Evolutionary conservation across 441 rosid genomes (phyloP).

Genomic region (Gossypium laxum): DNA sequence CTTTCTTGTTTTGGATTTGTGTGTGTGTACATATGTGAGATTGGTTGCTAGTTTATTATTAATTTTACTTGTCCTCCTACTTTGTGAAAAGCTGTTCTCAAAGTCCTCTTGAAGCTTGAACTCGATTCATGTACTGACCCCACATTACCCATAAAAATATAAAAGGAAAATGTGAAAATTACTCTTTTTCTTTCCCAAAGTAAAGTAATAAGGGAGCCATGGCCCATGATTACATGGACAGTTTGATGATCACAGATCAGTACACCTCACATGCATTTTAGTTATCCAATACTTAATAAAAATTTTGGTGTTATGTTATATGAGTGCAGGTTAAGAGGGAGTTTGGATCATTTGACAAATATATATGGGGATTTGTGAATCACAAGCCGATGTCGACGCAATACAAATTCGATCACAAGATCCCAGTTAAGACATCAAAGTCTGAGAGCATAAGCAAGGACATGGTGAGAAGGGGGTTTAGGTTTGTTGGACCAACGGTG

Average conservation of each 20-base stretch:
- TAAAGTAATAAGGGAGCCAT: neutral
- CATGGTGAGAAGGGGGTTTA: conserved; percentile 69
- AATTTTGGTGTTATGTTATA: neutral
- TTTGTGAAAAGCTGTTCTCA: neutral
- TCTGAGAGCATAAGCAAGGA: conserved; percentile 81
- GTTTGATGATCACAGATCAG: neutral
- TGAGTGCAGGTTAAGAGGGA: conserved; percentile 38
- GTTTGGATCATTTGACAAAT: conserved; percentile 60
- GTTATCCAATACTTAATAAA: too few species aligned
- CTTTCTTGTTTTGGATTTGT: too few species aligned
- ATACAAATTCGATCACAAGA: conserved; percentile 62
- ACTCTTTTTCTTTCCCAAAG: neutral
- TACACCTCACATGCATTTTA: neutral
- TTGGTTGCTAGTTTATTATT: neutral
- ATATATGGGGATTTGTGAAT: conserved; percentile 72
- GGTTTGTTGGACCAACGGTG: conserved; percentile 71
- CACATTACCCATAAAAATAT: neutral
- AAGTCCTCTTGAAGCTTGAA: neutral
- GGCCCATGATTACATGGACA: neutral
- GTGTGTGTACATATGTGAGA: neutral
- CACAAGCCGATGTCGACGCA: conserved; percentile 48
- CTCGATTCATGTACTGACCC: conserved; percentile 5
- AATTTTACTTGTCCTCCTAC: neutral
- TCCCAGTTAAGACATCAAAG: conserved; percentile 77
- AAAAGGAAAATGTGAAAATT: neutral